Evolutionary conservation across 192 early-diverging fungal genomes (phyloP), one percentile per base, ranked within the genome.

Genomic region (Backusella tarrabulga): DNA sequence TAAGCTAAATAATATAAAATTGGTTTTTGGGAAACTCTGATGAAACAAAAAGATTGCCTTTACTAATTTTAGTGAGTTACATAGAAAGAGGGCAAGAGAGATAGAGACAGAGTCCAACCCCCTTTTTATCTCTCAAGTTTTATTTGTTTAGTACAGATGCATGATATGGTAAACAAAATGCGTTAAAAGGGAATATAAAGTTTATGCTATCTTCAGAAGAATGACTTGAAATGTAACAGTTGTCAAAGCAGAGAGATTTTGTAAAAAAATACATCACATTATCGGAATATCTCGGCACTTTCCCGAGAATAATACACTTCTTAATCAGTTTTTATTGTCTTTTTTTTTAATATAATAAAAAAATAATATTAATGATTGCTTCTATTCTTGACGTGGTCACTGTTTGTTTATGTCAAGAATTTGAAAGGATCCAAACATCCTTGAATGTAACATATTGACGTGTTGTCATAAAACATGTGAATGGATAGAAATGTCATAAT

Each of bases 381-480:
- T 23, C 54, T 56, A 9, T 23, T 56, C 11, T 60, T 60, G 56
- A 60, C 56, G 56, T 60, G 56, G 56, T 60, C 56, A 60, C 56
- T 60, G 56, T 60, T 63, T 63, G 56, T 63, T 63, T 63, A 63
- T 29, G 26, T 63, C 56, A 63, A 63, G 56, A 63, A 63, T 63
- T 63, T 63, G 56, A 63, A 63, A 63, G 56, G 23, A 23, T 63
- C 29, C 56, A 63, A 63, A 63, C 26, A 63, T 29, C 56, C 56
- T 63, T 63, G 56, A 63, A 63, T 63, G 56, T 63, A 63, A 63
- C 56, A 63, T 14, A 63, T 63, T 63, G 56, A 63, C 56, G 56
- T 14, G 56, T 63, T 63, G 56, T 29, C 56, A 63, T 63, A 63
- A 63, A 63, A 63, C 56, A 63, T 63, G 56, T 63, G 56, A 63